These are phyloP conservation scores for Plasmodium malariae DNA, from an alignment of 169 alveolate genomes.

Conservation along the genomic window DNA sequence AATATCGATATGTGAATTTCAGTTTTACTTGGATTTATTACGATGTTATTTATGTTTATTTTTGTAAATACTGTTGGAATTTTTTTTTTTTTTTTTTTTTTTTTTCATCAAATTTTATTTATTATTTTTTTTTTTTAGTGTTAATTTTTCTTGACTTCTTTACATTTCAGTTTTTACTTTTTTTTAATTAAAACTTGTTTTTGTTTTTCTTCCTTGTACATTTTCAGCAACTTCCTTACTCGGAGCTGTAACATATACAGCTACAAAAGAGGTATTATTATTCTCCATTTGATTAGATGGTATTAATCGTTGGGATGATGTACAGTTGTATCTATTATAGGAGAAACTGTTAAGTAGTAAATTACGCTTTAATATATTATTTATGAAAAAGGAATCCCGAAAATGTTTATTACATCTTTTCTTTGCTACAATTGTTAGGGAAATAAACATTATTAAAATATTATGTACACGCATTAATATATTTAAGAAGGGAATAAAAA, in stretches of 20 bases:
- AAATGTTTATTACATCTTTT: conserved; percentile 12
- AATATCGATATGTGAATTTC: too few species aligned
- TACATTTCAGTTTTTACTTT: neutral
- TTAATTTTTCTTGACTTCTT: too few species aligned
- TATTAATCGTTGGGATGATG: neutral
- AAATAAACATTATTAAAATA: conserved; percentile 46
- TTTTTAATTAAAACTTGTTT: too few species aligned
- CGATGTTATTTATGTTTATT: neutral
- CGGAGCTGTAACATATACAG: conserved; percentile 68
- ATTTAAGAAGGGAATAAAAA: neutral
- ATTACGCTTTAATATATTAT: conserved; percentile 7
- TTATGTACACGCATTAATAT: conserved; percentile 27
- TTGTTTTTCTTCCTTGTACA: neutral
- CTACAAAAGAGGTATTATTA: conserved; percentile 17
- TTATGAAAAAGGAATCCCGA: conserved; percentile 38
- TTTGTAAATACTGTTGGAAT: neutral
- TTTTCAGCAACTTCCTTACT: conserved; percentile 69
- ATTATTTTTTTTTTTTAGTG: neutral
- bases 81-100: too few species aligned
- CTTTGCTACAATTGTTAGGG: conserved; percentile 17
- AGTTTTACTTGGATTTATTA: too few species aligned
- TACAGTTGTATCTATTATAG: neutral
- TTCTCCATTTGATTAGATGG: conserved; percentile 12
- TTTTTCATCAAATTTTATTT: neutral
- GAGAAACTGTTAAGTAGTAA: neutral